Evolutionary conservation across 306 rosid genomes (phyloP), one percentile per base, ranked within the genome.

Genomic region (Malus asiatica): DNA sequence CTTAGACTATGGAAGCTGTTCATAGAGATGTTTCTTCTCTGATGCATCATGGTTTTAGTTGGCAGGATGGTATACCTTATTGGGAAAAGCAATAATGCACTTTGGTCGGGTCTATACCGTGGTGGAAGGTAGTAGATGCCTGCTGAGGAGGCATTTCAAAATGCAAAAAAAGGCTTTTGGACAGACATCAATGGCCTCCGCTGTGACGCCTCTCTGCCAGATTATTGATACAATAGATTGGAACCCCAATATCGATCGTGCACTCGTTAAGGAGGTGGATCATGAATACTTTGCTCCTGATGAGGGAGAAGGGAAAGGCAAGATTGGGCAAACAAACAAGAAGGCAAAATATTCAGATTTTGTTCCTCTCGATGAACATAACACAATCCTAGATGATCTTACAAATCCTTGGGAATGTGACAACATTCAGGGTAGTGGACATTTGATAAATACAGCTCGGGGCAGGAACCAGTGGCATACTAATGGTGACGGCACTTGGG

Each of bases 41-140:
- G 20, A 25, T 67, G 71, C 40, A 5, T 62, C 11, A 3, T 62
- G 29, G 1, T 8, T 0, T 63, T 30, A 16, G 68, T 81, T 48
- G 75, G 79, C 79, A 79, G 71, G 97, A 94, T 32, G 96, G 91
- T 40, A 71, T 94, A 81, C 97, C 98, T 72, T n/a, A 82, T 20
- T 94, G 97, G 98, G 96, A 94, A 84, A 94, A 94, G 88, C 84
- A 84, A 76, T 91, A 84, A 77, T 91, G 95, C 83, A 82, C 80
- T 15, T 72, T 48, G 76, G 67, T 87, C 45, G 96, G 96, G 63
- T 70, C 74, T 29, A 85, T 94, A 22, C 93, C 96, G 25, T 91
- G 97, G 98, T 78, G 93, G 84, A 94, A 92, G 86, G 71, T 92
- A 65, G 84, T 87, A 15, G 89, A 86, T 66, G 51, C 95, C 60